These are phyloP conservation scores for Phaeosphaeriaceae sp. DNA, from an alignment of 2,329 filamentous ascomycete species.

Conservation along the genomic window DNA sequence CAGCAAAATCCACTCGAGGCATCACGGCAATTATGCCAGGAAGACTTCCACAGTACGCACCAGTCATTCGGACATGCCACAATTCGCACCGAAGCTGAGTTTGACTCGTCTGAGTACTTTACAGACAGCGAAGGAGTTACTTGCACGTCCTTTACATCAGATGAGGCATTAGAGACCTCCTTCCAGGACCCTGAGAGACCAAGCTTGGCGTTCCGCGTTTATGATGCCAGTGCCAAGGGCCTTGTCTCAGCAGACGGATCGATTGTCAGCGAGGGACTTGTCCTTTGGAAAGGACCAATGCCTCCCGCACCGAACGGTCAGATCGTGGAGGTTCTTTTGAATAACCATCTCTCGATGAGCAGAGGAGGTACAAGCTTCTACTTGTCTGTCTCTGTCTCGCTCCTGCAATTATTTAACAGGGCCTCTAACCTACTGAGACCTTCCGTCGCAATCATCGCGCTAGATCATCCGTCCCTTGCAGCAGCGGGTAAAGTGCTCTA, in stretches of 20 bases:
- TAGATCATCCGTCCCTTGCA: not conserved
- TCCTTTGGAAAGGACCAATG: not conserved
- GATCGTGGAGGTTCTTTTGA: not conserved
- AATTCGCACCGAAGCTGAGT: not conserved
- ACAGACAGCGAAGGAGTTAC: conserved; percentile 1
- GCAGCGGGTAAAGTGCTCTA: not conserved
- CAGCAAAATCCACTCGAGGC: not conserved
- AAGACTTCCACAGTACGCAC: no score
- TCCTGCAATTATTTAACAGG: not conserved
- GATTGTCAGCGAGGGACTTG: not conserved
- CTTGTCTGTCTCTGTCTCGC: not conserved
- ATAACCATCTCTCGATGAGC: not conserved
- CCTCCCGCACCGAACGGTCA: not conserved
- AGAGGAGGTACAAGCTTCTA: not conserved
- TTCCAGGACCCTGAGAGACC: not conserved
- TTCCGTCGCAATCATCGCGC: not conserved
- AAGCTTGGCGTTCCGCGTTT: conserved; percentile 5
- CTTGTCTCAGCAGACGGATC: no score
- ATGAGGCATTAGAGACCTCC: not conserved
- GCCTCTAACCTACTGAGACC: not conserved
- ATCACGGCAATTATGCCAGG: no score
- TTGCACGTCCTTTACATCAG: not conserved
- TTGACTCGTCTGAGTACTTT: not conserved
- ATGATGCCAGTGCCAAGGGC: not conserved
- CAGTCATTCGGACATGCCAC: not conserved